Conservation (phyloP, 2,329 filamentous ascomycete genomes). For the Penicillium crustosum region DNA sequence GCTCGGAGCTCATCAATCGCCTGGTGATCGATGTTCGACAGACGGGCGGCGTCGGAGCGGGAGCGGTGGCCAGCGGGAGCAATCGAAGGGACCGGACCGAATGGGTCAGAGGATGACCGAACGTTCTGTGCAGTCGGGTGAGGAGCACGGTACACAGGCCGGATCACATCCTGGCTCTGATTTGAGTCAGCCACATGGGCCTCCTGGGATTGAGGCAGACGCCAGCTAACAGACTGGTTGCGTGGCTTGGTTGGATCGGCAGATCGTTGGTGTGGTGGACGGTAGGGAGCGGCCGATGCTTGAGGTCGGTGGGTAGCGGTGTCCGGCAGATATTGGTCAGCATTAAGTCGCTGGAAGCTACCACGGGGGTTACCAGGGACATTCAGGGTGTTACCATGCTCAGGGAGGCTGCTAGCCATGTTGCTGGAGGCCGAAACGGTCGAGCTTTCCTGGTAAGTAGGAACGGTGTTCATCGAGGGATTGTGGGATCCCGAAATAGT, state of each 20-base stretch:
- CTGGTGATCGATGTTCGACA: neutral
- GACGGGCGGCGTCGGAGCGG: neutral
- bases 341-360: neutral
- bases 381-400: neutral
- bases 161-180: neutral
- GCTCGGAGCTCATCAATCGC: neutral
- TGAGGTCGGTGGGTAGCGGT: neutral
- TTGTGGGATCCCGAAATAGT: neutral
- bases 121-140: constrained; percentile 1
- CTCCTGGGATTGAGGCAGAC: neutral
- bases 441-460: neutral
- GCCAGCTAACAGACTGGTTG: neutral
- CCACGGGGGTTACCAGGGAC: neutral
- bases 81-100: neutral
- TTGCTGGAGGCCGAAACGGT: neutral
- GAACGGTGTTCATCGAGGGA: neutral
- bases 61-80: neutral
- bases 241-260: neutral
- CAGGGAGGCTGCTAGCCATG: neutral
- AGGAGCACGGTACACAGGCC: neutral
- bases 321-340: neutral
- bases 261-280: neutral
- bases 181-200: neutral
- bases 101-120: constrained; percentile 3
- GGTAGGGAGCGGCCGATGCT: neutral